Conservation (phyloP, 2,329 filamentous ascomycete species). For the Colletotrichum sp. region DNA sequence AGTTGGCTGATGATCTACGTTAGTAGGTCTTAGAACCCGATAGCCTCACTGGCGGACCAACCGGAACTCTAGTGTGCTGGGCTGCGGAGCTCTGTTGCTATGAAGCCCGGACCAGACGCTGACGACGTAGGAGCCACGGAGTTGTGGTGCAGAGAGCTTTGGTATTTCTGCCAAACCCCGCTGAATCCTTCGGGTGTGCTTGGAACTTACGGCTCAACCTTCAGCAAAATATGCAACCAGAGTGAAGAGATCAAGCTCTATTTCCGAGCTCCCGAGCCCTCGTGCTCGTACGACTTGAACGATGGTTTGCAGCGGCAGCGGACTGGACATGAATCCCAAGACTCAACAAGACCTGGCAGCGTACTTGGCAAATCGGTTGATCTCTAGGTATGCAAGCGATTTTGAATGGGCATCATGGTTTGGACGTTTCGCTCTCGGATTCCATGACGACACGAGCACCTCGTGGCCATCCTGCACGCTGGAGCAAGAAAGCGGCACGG, state of each 20-base stretch:
- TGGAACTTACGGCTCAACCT: background rate
- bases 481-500: background rate
- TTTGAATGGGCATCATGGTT: background rate
- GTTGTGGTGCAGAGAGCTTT: background rate
- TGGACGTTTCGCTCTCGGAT: background rate
- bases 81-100: background rate
- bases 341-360: background rate
- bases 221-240: background rate
- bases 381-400: background rate
- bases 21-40: background rate
- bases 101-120: background rate
- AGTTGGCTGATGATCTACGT: background rate
- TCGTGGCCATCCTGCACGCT: background rate
- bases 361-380: background rate
- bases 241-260: background rate
- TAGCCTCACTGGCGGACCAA: background rate
- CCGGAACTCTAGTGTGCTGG: background rate
- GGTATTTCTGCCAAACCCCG: background rate
- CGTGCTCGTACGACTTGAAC: background rate
- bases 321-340: background rate
- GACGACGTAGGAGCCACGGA: background rate
- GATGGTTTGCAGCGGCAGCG: background rate
- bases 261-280: background rate
- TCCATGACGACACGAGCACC: background rate
- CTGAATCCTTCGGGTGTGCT: background rate